phyloP scores from a whole-genome alignment of 352 stramenopile species.

The Pythium volutum region DNA sequence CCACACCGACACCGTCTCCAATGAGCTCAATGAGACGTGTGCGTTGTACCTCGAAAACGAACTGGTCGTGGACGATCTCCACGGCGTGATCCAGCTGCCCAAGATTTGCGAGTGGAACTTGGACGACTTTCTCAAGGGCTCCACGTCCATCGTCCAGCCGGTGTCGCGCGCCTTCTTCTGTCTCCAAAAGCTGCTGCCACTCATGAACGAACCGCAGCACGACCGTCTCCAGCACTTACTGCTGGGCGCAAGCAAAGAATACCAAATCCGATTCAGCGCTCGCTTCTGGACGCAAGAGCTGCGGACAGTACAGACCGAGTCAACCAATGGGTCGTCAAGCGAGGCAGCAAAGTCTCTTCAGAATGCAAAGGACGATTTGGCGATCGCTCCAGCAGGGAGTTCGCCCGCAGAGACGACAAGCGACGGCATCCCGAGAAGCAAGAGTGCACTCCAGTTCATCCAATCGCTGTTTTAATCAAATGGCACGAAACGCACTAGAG shows the following conservation, averaged over 20 bases:
- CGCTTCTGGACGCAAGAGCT: conserved; percentile 57
- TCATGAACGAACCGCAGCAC: conserved; percentile 55
- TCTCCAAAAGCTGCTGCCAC: conserved; percentile 56
- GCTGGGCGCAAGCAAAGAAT: conserved; percentile 53
- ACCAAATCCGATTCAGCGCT: conserved; percentile 43
- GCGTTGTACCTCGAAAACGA: conserved; percentile 39
- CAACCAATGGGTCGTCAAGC: neutral
- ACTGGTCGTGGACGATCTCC: conserved; percentile 34
- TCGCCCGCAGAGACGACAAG: neutral
- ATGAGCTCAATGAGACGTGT: conserved; percentile 72
- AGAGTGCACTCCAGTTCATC: conserved; percentile 22
- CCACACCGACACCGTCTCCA: conserved; percentile 41
- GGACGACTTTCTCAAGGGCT: conserved; percentile 20
- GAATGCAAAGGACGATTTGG: neutral
- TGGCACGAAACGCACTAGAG: too few species aligned
- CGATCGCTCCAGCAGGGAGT: neutral
- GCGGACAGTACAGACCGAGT: neutral
- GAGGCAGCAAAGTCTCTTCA: neutral
- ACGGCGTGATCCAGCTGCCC: conserved; percentile 51
- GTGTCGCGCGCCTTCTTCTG: conserved; percentile 58
- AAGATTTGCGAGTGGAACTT: conserved; percentile 57
- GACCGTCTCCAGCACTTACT: conserved; percentile 55
- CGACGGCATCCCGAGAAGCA: conserved; percentile 20
- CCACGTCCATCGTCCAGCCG: neutral
- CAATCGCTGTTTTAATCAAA: conserved; percentile 23